Base-by-base conservation (phyloP, 1,284 basidiomycete species). In the Afroboletus lepidellus region DNA sequence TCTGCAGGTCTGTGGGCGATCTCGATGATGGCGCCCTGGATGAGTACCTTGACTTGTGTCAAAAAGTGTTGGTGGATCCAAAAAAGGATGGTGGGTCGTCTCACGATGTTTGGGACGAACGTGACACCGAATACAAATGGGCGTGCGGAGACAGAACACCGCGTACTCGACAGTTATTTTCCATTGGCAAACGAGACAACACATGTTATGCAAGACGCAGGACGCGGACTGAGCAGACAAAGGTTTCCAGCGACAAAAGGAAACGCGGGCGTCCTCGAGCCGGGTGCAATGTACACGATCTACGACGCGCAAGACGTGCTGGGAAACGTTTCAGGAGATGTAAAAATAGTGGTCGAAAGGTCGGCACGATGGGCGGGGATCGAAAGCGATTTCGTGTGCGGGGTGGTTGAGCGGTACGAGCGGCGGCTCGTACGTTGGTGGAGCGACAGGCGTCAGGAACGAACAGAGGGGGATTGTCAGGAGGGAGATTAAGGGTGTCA, bases 31-130 rank as follows among this genome's bases (percentile, higher is more conserved):
- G 66, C 18, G 73, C 75, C 64, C 61, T 90, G 47, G 88, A 92
- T 57, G 75, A 76, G 36, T 93, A 90, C 63, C 68, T 92, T 29
- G 70, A 70, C 23, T 85, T 91, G 56, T 87, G 85, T 59, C 79
- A 84, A 63, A 69, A 69, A 24, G 81, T 81, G 7, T 63, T 92
- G 45, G 58, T 82, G 5, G 71, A 64, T 20, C 57, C 61, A 21
- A 55, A 53, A 57, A 44, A 36, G 21, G 66, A 60, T 32, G 64
- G 64, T 64, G 53, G 21, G 66, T 54, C 36, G 34, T 47, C 33
- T 43, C 37, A 50, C 39, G 34, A 25, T 48, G 33, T 42, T 16
- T 48, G 37, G 32, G 36, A 60, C 33, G 37, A 57, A 64, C 48
- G 30, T 57, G 52, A n/a, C 30, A 25, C 43, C 54, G 27, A 55